Evolutionary conservation across 352 stramenopile genomes (phyloP).

Genomic region (Paralagenidium karlingii): DNA sequence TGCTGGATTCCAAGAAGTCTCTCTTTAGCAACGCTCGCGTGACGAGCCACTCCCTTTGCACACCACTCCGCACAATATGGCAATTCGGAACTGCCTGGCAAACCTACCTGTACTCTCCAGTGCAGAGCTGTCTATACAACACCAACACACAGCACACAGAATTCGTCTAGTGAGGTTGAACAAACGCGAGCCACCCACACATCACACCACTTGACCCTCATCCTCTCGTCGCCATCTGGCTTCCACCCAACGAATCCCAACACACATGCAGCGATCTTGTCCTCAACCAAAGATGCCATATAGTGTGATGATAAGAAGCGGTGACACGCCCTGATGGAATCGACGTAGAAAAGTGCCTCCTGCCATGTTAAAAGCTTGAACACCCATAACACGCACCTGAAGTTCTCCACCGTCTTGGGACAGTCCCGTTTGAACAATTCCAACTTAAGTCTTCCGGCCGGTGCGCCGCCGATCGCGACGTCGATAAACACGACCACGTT

Average conservation of each 20-base stretch:
- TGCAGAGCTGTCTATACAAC: conserved; percentile 87
- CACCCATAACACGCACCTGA: conserved; percentile 39
- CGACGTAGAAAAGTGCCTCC: neutral
- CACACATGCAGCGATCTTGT: conserved; percentile 4
- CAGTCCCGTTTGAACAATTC: conserved; percentile 95
- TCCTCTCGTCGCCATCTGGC: neutral
- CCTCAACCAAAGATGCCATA: too few species aligned
- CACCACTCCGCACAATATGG: too few species aligned
- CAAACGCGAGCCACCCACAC: too few species aligned
- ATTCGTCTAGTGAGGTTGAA: too few species aligned
- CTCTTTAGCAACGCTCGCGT: too few species aligned
- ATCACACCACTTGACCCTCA: too few species aligned
- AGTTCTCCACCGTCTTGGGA: conserved; percentile 96
- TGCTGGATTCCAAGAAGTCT: too few species aligned
- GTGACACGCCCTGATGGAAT: neutral
- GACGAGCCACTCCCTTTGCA: too few species aligned
- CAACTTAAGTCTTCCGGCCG: conserved; percentile 87
- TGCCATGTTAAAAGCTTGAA: neutral
- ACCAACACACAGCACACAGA: conserved; percentile 3
- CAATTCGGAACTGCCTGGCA: conserved; percentile 6
- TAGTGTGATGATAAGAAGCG: neutral
- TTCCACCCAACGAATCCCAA: neutral
- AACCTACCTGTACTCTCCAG: conserved; percentile 88
- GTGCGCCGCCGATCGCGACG: conserved; percentile 77
- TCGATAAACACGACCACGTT: conserved; percentile 96